Evolutionary conservation across 2,329 filamentous ascomycete species (phyloP), one percentile per base, ranked within the genome.

Genomic region (Phoma sp.): DNA sequence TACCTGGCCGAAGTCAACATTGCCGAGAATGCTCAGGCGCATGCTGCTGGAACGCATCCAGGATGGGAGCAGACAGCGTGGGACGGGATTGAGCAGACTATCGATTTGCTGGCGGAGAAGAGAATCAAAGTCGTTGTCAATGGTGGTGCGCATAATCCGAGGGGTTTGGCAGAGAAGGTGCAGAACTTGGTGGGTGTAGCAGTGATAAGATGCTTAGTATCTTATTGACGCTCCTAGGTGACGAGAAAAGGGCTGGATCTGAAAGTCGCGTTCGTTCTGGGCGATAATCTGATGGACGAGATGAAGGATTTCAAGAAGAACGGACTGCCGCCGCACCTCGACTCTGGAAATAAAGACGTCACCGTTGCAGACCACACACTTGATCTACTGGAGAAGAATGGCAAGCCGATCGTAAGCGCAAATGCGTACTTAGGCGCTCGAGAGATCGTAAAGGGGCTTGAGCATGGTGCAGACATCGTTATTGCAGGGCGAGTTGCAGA

Each of bases 61-160:
- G 78, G 78, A 0, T 81, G 73, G 60, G 77, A 80, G 51, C 72
- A 75, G 32, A 81, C 77, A 27, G 76, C 80, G 42, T 80, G 80
- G 80, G 77, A 81, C 50, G 79, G 78, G 1, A 68, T 82, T 23
- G 67, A 77, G 57, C 66, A 79, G 61, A 77, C 75, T 0, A 74
- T 85, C 3, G 70, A 79, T 4, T 64, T 81, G 5, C 72, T 82
- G 57, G 68, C 76, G 1, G 69, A 79, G 43, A 79, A 82, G 55
- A 64, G 75, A 0, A 85, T 85, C 69, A 83, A 82, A 55, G 73
- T 86, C 10, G 74, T 84, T 32, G 74, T 84, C 50, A 85, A 86
- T 59, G 83, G 83, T 2, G 84, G 84, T 0, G 81, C 79, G 2
- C 75, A 82, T 13, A 82, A 86, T 52, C 84, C 84, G 0, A 75